phyloP scores from a whole-genome alignment of 768 basidiomycete genomes.

The Postia placenta region DNA sequence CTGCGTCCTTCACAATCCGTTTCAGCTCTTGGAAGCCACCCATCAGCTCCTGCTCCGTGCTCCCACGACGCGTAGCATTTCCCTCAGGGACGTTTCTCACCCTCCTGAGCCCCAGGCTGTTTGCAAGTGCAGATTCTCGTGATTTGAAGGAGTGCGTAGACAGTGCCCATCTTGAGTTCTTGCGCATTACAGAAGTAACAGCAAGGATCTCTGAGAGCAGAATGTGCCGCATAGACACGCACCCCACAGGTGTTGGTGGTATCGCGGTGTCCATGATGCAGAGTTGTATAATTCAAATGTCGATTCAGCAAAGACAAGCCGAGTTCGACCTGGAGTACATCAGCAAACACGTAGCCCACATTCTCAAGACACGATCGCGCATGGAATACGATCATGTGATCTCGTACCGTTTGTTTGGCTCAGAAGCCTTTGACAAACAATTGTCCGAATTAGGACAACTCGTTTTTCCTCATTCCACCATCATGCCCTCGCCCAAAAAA shows the following conservation, averaged over 20 bases:
- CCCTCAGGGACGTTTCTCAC: constrained; percentile 40
- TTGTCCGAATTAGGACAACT: background rate
- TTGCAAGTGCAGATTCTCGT: constrained; percentile 64
- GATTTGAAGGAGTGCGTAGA: constrained; percentile 53
- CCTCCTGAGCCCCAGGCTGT: constrained; percentile 67
- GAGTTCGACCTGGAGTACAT: too few relatives aligned
- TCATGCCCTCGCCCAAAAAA: too few relatives aligned
- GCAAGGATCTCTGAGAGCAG: constrained; percentile 86
- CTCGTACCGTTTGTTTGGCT: constrained; percentile 21
- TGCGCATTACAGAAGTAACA: constrained; percentile 93
- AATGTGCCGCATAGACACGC: constrained; percentile 65
- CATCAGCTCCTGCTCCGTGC: constrained; percentile 82
- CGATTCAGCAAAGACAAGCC: too few relatives aligned
- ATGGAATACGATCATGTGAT: too few relatives aligned
- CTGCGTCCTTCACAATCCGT: constrained; percentile 60
- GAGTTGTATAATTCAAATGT: background rate
- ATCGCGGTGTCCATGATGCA: background rate
- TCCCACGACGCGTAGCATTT: constrained; percentile 42
- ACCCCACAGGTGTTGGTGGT: background rate
- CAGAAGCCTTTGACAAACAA: constrained; percentile 23
- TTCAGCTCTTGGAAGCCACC: constrained; percentile 83
- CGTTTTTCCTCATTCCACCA: too few relatives aligned
- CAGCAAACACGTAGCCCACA: too few relatives aligned
- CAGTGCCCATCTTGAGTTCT: constrained; percentile 95
- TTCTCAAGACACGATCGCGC: too few relatives aligned